Percentiles rank a stretch among this genome's conserved stretches.
These are phyloP conservation scores for Spathaspora arborariae DNA, from an alignment of 805 yeast species.

Conservation along the genomic window DNA sequence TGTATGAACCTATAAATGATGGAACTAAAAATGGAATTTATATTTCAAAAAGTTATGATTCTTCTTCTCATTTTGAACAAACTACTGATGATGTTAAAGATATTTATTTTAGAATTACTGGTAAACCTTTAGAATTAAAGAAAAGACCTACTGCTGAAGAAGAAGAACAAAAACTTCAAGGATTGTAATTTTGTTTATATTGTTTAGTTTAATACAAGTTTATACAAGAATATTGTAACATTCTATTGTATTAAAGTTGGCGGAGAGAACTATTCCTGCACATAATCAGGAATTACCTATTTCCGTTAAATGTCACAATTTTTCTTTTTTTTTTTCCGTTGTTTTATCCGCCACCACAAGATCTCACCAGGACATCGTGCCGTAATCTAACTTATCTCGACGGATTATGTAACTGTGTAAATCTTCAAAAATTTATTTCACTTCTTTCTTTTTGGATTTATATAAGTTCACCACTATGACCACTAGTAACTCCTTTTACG, in stretches of 20 bases:
- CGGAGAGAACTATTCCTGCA: too few species aligned
- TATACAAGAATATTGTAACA: too few species aligned
- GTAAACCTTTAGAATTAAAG: constrained; percentile 85
- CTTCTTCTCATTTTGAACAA: constrained; percentile 91
- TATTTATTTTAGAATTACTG: constrained; percentile 85
- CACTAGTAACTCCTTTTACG: not conserved
- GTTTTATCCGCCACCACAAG: too few species aligned
- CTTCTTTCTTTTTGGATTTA: not conserved
- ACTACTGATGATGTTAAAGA: constrained; percentile 97
- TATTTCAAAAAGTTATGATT: constrained; percentile 87
- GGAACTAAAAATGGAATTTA: constrained; percentile 77
- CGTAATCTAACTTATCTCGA: too few species aligned
- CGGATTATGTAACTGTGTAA: too few species aligned
- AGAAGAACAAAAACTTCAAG: constrained; percentile 30
- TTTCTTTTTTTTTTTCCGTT: too few species aligned
- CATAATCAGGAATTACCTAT: too few species aligned
- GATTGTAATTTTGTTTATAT: constrained; percentile 1
- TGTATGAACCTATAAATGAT: constrained; percentile 82
- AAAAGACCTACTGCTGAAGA: constrained; percentile 68
- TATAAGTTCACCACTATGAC: not conserved
- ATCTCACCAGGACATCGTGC: too few species aligned
- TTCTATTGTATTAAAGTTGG: too few species aligned
- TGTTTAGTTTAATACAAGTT: too few species aligned
- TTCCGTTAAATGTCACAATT: too few species aligned
- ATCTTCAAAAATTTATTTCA: not conserved